Evolutionary conservation across 257 asterid genomes (phyloP).

Genomic region (Thymus mandschuricus): DNA sequence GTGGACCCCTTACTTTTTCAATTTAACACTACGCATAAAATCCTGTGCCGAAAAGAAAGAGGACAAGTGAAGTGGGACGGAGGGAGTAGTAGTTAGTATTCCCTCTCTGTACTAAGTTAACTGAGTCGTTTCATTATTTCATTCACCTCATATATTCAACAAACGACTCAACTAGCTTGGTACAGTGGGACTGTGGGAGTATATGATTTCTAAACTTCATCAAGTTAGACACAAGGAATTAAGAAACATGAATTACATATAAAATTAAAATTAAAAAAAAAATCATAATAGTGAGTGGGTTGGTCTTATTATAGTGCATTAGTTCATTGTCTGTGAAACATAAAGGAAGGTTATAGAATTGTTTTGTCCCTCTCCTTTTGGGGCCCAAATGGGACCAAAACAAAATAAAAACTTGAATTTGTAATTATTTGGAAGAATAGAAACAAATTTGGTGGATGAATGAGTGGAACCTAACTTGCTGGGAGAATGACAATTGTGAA

Average conservation of each 20-base stretch:
- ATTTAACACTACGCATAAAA: no score
- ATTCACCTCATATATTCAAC: no score
- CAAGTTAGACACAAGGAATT: not conserved
- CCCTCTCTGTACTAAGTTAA: no score
- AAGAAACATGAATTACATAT: not conserved
- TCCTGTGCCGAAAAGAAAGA: no score
- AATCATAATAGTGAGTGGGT: not conserved
- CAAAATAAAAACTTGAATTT: not conserved
- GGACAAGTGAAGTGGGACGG: no score
- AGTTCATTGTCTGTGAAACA: not conserved
- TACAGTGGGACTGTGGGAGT: no score
- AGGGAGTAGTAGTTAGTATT: no score
- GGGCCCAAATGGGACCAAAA: slow-evolving; percentile 11
- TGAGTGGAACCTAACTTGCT: slow-evolving; percentile 16
- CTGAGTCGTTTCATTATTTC: no score
- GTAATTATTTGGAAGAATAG: slow-evolving; percentile 17
- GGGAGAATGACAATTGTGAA: slow-evolving; percentile 17
- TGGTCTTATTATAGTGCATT: slow-evolving; percentile 21
- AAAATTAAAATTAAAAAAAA: not conserved
- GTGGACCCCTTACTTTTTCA: no score
- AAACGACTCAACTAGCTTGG: no score
- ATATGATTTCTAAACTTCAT: not conserved
- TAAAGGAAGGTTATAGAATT: not conserved
- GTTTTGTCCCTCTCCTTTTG: slow-evolving; percentile 3
- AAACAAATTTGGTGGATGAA: slow-evolving; percentile 16